A percentile compares a stretch with the other conserved stretches of the same genome.
These are phyloP conservation scores for Orychophragmus violaceus DNA, from an alignment of 345 rosid genomes.

Conservation along the genomic window DNA sequence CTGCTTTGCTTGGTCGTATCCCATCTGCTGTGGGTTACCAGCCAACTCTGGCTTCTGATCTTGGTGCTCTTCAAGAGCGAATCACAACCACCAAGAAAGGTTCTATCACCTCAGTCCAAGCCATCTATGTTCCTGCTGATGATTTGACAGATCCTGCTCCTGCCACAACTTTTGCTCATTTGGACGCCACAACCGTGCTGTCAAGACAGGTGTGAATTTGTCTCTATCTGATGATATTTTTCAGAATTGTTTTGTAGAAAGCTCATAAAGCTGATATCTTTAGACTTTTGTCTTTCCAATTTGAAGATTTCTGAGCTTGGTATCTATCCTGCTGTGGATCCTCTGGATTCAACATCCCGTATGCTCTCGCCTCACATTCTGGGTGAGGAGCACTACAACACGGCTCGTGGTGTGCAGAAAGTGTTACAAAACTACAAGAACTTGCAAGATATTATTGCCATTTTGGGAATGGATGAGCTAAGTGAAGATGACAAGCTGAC, in stretches of 20 bases:
- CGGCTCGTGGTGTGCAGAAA: conserved; percentile 98
- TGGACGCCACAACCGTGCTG: conserved; percentile 97
- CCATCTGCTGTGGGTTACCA: conserved; percentile 99
- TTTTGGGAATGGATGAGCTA: conserved; percentile 99
- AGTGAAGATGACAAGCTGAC: conserved; percentile 99
- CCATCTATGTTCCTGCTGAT: conserved; percentile 99
- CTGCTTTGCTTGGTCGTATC: conserved; percentile 98
- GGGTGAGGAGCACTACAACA: conserved; percentile 92
- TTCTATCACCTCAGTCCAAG: conserved; percentile 97
- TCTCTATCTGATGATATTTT: neutral
- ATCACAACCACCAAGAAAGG: conserved; percentile 99
- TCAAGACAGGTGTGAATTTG: conserved; percentile 68
- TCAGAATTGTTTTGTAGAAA: neutral
- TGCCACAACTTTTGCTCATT: conserved; percentile 96
- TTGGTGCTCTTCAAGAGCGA: conserved; percentile 98
- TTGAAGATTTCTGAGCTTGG: conserved; percentile 89
- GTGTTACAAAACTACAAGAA: conserved; percentile 98
- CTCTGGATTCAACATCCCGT: conserved; percentile 95
- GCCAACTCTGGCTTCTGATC: conserved; percentile 98
- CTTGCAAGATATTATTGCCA: conserved; percentile 97
- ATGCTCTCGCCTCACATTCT: conserved; percentile 93
- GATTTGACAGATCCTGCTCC: conserved; percentile 99
- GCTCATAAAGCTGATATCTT: neutral
- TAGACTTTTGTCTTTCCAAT: neutral
- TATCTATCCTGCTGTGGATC: conserved; percentile 98